Base-by-base conservation (phyloP, 192 early-diverging fungal species). In the Phycomyces blakesleeanus region DNA sequence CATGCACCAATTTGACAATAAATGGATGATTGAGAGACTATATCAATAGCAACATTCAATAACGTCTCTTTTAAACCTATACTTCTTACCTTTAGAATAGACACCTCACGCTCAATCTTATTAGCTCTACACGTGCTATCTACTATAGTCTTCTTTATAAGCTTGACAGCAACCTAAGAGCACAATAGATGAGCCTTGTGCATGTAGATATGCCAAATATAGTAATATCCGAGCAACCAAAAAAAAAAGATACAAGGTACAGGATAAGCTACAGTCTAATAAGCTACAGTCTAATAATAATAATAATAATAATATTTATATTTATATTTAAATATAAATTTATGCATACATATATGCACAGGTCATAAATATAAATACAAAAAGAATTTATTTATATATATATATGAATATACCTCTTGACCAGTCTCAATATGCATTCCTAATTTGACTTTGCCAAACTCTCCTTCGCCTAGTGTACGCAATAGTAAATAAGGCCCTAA, bases 21-120 rank as follows among this genome's bases (percentile, higher is more conserved):
- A 87, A 80, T 26, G 82, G 79, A 59, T 92, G 88, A 52, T 83
- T 75, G 38, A 91, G 79, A 10, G 88, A 78, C 85, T 92, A 78
- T 15, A 42, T 22, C 21, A 34, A 53, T 22, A 27, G 15, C 64
- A 58, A 63, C 16, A 50, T 5, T 20, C 3, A 16, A 27, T 18
- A n/a, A n/a, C n/a, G n/a, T n/a, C n/a, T n/a, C n/a, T n/a, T n/a
- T n/a, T n/a, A n/a, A n/a, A n/a, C n/a, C n/a, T n/a, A 50, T 22
- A n/a, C 24, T 15, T 37, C 15, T 11, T 87, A 93, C 93, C 86
- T 93, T 85, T 57, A 98, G 78, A 6, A 95, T 91, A 24, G 87
- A 83, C 63, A 98, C 97, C 78, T 98, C 96, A 25, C 93, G 79
- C 74, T 94, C 89, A 52, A 98, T 87, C 67, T 97, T 97, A 59